Evolutionary conservation across 2,329 filamentous ascomycete genomes (phyloP).

Genomic region (Thermomyces lanuginosus): DNA sequence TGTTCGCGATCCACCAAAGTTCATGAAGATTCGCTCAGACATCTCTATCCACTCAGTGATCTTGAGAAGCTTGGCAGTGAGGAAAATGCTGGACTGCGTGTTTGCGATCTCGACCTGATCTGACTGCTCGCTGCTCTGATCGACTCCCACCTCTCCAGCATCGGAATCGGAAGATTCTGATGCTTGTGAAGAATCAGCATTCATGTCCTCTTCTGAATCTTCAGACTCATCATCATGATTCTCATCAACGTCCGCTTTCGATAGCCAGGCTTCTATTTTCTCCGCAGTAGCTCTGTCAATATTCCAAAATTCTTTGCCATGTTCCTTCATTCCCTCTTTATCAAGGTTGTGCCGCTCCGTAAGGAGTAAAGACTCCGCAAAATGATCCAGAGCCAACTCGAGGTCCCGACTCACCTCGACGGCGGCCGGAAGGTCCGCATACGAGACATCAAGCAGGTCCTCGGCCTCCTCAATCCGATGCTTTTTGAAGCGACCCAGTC

Average conservation of each 20-base stretch:
- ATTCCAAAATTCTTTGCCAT: conserved; percentile 48
- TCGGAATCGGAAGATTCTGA: too few species aligned
- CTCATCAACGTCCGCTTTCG: conserved; percentile 6
- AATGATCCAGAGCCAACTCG: conserved; percentile 47
- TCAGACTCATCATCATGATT: too few species aligned
- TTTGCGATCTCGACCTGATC: too few species aligned
- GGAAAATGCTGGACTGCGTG: conserved; percentile 20
- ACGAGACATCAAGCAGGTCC: too few species aligned
- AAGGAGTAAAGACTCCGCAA: conserved; percentile 48
- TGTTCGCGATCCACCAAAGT: conserved; percentile 36
- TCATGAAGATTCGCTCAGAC: conserved; percentile 60
- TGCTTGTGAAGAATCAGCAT: too few species aligned
- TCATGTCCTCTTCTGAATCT: too few species aligned
- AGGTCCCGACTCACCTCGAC: conserved; percentile 53
- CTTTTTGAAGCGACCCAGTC: too few species aligned
- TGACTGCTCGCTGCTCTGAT: too few species aligned
- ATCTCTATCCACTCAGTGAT: conserved; percentile 46
- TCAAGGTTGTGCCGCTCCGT: conserved; percentile 50
- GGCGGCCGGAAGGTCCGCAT: conserved; percentile 49
- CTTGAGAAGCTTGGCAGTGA: conserved; percentile 42
- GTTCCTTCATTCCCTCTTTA: conserved; percentile 40
- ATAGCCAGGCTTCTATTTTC: conserved; percentile 14
- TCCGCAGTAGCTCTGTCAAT: conserved; percentile 31
- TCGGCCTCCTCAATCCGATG: too few species aligned
- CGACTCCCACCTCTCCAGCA: too few species aligned